These are phyloP conservation scores for Chrysosporium keratinophilum DNA, from an alignment of 2,329 filamentous ascomycete species.

Conservation along the genomic window DNA sequence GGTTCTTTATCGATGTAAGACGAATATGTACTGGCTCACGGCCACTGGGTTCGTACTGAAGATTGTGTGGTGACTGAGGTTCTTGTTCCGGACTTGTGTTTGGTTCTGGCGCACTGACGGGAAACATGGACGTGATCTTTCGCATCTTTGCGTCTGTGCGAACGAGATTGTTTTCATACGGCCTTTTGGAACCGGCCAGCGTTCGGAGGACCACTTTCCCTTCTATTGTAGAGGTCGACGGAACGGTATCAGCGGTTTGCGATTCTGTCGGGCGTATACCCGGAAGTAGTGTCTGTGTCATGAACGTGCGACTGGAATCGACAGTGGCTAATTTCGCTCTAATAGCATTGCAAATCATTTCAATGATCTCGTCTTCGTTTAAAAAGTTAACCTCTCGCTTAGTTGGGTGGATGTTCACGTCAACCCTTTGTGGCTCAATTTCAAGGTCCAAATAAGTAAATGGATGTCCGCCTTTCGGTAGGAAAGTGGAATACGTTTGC, in stretches of 20 bases:
- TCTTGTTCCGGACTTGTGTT: conserved; percentile 26
- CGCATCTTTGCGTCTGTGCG: conserved; percentile 78
- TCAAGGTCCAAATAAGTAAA: conserved; percentile 88
- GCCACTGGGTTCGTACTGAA: conserved; percentile 60
- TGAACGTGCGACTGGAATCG: conserved; percentile 86
- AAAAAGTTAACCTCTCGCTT: conserved; percentile 96
- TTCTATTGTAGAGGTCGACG: conserved; percentile 4
- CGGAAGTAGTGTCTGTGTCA: conserved; percentile 82
- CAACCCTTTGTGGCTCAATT: conserved; percentile 82
- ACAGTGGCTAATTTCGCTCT: conserved; percentile 69
- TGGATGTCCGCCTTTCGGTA: conserved; percentile 89
- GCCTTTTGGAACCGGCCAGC: conserved; percentile 39
- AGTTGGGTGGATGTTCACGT: conserved; percentile 96
- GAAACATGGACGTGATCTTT: conserved; percentile 95
- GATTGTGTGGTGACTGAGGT: conserved; percentile 21
- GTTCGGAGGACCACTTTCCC: conserved; percentile 32
- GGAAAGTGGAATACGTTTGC: conserved; percentile 73
- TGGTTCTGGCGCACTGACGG: conserved; percentile 40
- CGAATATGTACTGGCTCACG: conserved; percentile 60
- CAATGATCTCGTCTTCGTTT: conserved; percentile 93
- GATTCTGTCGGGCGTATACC: conserved; percentile 38
- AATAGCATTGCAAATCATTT: conserved; percentile 71
- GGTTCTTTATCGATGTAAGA: conserved; percentile 72
- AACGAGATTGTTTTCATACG: conserved; percentile 78
- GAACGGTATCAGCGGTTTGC: conserved; percentile 19